A percentile compares a stretch with the other conserved stretches of the same genome.
Conservation (phyloP, 78 protist species). For the Emiliania huxleyi region DNA sequence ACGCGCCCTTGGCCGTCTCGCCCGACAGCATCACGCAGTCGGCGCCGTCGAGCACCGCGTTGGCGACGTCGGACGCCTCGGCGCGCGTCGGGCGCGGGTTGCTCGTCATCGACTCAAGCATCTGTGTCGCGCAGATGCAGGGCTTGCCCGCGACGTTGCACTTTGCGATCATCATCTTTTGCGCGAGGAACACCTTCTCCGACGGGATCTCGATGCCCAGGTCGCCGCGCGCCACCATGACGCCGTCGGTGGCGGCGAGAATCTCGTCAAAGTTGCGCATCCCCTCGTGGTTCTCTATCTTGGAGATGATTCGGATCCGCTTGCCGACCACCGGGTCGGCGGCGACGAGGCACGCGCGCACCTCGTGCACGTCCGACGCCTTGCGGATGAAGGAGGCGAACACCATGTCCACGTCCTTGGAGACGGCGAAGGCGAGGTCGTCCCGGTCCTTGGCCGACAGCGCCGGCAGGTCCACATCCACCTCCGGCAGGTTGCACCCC, state of each 20-base stretch:
- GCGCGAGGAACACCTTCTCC: slow-evolving; percentile 74
- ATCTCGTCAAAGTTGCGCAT: slow-evolving; percentile 78
- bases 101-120: slow-evolving; percentile 81
- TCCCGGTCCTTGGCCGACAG: slow-evolving; percentile 77
- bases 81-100: slow-evolving; percentile 94
- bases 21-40: slow-evolving; percentile 75
- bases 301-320: slow-evolving; percentile 71
- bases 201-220: slow-evolving; percentile 84
- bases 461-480: slow-evolving; percentile 68
- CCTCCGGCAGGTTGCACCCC: slow-evolving; percentile 82
- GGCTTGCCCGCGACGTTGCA: slow-evolving; percentile 69
- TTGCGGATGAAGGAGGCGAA: slow-evolving; percentile 81
- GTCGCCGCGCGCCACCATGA: slow-evolving; percentile 97
- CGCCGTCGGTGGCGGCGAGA: slow-evolving; percentile 75
- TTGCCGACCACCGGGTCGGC: slow-evolving; percentile 34
- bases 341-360: slow-evolving; percentile 56
- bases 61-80: slow-evolving; percentile 79
- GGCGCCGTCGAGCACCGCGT: slow-evolving; percentile 72
- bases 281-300: slow-evolving; percentile 90
- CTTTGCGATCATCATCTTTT: slow-evolving; percentile 80
- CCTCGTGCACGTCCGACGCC: slow-evolving; percentile 51
- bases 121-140: slow-evolving; percentile 71
- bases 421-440: slow-evolving; percentile 62
- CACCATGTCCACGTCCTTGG: slow-evolving; percentile 66
- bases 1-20: slow-evolving; percentile 74